Base-by-base conservation (phyloP, 306 rosid genomes). In the Crataegus laevigata region DNA sequence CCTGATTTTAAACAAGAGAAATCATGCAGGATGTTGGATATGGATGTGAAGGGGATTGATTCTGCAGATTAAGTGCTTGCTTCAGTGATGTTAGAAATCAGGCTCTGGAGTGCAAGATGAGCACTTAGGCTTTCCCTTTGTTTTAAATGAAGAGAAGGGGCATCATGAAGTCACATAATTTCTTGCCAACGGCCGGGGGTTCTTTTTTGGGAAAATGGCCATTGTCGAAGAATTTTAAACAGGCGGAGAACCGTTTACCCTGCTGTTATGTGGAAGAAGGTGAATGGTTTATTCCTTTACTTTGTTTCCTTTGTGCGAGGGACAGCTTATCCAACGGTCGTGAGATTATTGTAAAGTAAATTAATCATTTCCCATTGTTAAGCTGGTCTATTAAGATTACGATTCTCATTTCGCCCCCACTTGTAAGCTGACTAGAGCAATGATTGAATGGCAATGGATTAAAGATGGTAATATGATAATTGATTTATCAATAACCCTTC, bases 1-100 rank as follows among this genome's bases (percentile, higher is more conserved):
- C 71, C 92, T 4, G 89, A 81, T 45, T 84, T 87, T 79, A 72
- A 84, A 58, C 88, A 76, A 52, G 89, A 82, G 66, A 89, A 82
- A 75, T 71, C 93, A 4, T 82, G 89, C 76, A 84, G 88, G 81
- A 85, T 81, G 65, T 68, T 88, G 71, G 70, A 85, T 75, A 71
- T 81, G 86, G 82, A 84, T 60, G 89, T 61, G n/a, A 89, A 93
- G 57, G 82, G 79, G 66, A 81, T 74, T 22, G 83, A 84, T 71
- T 84, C 90, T 15, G 82, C 81, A 66, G 86, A 78, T 25, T 91
- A 85, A 86, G 68, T 69, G 69, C 40, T 5, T 50, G 69, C 40
- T 8, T 50, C 11, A 9, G 70, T 14, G 47, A 45, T 42, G 10
- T 30, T 28, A 14, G 21, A 50, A n/a, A 17, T 2, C 29, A 8